Percentiles rank a stretch among this genome's conserved stretches.
Conservation (phyloP, 176 grass and related monocot genomes). For the Rhynchospora breviuscula region DNA sequence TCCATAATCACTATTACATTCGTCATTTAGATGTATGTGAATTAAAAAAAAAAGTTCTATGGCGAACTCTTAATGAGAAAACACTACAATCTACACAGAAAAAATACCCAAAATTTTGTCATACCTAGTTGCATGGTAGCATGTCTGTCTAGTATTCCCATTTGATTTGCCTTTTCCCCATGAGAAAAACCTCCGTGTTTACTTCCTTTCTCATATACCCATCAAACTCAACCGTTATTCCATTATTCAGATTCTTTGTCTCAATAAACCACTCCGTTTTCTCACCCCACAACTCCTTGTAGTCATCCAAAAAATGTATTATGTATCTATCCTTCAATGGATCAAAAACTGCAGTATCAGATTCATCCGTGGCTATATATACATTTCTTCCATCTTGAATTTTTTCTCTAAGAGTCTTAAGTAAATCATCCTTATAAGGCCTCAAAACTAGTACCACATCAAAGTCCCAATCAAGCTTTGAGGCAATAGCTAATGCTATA, state of each 20-base stretch:
- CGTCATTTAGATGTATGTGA: not conserved
- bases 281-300: constrained; percentile 51
- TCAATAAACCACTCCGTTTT: constrained; percentile 68
- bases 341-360: constrained; percentile 32
- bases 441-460: constrained; percentile 40
- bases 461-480: constrained; percentile 50
- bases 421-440: constrained; percentile 17
- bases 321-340: constrained; percentile 32
- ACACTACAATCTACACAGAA: constrained; percentile 3
- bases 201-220: constrained; percentile 65
- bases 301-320: constrained; percentile 53
- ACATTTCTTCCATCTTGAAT: constrained; percentile 43
- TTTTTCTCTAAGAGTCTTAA: constrained; percentile 25
- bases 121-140: not conserved
- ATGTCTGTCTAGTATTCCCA: constrained; percentile 1
- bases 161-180: constrained; percentile 38
- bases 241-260: constrained; percentile 64
- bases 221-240: constrained; percentile 67
- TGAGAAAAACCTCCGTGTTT: constrained; percentile 60
- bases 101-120: not conserved
- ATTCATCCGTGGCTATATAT: constrained; percentile 46
- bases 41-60: not conserved
- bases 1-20: not conserved
- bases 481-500: constrained; percentile 48
- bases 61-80: not conserved